Evolutionary conservation across 2,329 filamentous ascomycete genomes (phyloP).

Genomic region (Cladobotryum mycophilum): DNA sequence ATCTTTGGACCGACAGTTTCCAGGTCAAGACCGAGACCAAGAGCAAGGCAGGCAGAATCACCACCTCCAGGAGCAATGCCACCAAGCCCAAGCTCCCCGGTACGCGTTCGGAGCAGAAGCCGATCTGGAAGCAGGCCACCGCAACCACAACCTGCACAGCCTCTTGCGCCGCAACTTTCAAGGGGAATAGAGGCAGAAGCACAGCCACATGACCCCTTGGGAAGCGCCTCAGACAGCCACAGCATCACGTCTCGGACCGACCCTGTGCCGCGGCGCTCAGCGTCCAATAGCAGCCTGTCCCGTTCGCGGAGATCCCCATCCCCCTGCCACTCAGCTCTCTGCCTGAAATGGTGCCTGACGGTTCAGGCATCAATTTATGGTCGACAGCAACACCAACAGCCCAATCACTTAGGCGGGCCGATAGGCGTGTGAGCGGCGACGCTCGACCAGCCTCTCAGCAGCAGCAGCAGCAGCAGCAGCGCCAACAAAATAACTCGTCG

Average conservation of each 20-base stretch:
- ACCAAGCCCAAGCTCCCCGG: not conserved
- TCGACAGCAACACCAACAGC: constrained; percentile 29
- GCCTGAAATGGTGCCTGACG: constrained; percentile 48
- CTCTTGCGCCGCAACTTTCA: not conserved
- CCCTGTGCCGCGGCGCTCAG: constrained; percentile 32
- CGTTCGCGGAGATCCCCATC: constrained; percentile 49
- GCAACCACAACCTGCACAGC: not conserved
- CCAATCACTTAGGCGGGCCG: constrained; percentile 65
- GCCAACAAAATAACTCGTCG: constrained; percentile 29
- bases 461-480: constrained; percentile 17
- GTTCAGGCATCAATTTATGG: constrained; percentile 43
- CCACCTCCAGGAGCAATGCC: not conserved
- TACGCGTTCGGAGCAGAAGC: not conserved
- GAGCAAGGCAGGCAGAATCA: not conserved
- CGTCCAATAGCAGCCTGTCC: constrained; percentile 49
- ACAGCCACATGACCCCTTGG: not conserved
- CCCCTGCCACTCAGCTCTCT: constrained; percentile 33
- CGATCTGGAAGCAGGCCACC: not conserved
- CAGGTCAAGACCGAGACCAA: not conserved
- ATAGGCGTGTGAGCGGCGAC: constrained; percentile 67
- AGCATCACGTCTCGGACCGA: not conserved
- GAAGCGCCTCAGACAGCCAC: constrained; percentile 34
- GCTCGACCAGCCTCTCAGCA: constrained; percentile 34
- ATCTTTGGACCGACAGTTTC: not conserved
- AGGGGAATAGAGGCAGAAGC: not conserved